Base-by-base conservation (phyloP, 306 rosid genomes). In the Cotoneaster glaucophyllus region DNA sequence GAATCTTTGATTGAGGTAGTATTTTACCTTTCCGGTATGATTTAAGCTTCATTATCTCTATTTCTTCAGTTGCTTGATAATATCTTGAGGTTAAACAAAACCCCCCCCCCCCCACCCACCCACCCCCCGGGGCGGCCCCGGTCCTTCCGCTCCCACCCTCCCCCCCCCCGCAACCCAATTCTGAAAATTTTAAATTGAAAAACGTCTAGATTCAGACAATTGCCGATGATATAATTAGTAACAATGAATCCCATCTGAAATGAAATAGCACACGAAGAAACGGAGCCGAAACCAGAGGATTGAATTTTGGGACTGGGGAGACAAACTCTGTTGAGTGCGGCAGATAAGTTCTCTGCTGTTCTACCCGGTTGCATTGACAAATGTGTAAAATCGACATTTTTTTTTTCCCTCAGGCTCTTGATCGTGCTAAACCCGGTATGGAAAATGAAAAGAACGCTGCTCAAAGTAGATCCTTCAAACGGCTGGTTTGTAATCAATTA, bases 1-100 rank as follows among this genome's bases (percentile, higher is more conserved):
- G 98, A 94, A 79, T 87, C 97, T 71, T 81, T 94, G 85, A 94
- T 94, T 88, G 90, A 88, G 95, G 98, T 92, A 81, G 57, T 63
- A n/a, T 81, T 69, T 71, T 61, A 48, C 34, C 53, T 77, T 80
- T 73, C n/a, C 37, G 13, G 1, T n/a, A 44, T 11, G 15, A 8
- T 13, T 24, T 28, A 22, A n/a, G 29, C 64, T 24, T 4, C 34
- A 61, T 8, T n/a, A 21, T 21, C 66, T 52, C 76, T 54, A 6
- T 73, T 59, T 19, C 53, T 72, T 6, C 7, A 4, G 12, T 4
- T 54, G 22, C 26, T 26, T 25, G 26, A 24, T 37, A 17, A 29
- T 71, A 17, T 67, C 48, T 66, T 62, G 44, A 57, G 71, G n/a
- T n/a, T n/a, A n/a, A n/a, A n/a, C n/a, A n/a, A n/a, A n/a, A n/a